phyloP scores from a whole-genome alignment of 192 early-diverging fungal species.

The Phycomyces blakesleeanus region DNA sequence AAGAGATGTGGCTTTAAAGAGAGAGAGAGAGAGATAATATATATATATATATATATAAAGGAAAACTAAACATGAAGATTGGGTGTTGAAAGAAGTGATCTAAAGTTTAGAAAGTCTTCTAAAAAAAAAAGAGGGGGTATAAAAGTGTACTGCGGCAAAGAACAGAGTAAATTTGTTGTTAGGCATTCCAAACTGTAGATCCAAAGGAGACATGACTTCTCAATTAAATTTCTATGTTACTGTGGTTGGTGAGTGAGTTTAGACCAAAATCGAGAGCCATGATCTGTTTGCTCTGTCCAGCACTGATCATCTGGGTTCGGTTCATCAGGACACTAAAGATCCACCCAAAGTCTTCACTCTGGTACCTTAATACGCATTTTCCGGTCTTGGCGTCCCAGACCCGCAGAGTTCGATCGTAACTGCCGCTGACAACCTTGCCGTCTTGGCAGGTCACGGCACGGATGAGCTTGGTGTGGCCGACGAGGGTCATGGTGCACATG shows the following conservation, averaged over 20 bases:
- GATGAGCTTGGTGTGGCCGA: constrained; percentile 71
- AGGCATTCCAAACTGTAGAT: too few species aligned
- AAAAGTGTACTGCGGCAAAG: background rate
- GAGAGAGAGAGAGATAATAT: too few species aligned
- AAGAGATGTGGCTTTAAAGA: too few species aligned
- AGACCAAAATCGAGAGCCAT: constrained; percentile 36
- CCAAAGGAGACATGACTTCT: too few species aligned
- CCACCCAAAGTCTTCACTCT: constrained; percentile 82
- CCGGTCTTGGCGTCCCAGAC: constrained; percentile 90
- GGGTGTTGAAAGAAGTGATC: too few species aligned
- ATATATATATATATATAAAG: too few species aligned
- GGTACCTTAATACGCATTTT: constrained; percentile 57
- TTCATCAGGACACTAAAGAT: constrained; percentile 93
- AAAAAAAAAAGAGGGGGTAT: too few species aligned
- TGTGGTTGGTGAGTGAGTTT: too few species aligned
- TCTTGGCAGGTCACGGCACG: constrained; percentile 82
- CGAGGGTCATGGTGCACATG: constrained; percentile 53
- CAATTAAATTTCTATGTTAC: too few species aligned
- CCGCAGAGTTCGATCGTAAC: constrained; percentile 89
- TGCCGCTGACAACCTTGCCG: constrained; percentile 74
- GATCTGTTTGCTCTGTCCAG: constrained; percentile 37
- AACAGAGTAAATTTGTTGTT: too few species aligned
- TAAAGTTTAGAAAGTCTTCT: too few species aligned
- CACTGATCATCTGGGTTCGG: constrained; percentile 53
- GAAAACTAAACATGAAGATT: too few species aligned